Percentiles rank a stretch among this genome's conserved stretches.
Evolutionary conservation across 371 early-diverging fungal species (phyloP).

Genomic region (Apophysomyces elegans): DNA sequence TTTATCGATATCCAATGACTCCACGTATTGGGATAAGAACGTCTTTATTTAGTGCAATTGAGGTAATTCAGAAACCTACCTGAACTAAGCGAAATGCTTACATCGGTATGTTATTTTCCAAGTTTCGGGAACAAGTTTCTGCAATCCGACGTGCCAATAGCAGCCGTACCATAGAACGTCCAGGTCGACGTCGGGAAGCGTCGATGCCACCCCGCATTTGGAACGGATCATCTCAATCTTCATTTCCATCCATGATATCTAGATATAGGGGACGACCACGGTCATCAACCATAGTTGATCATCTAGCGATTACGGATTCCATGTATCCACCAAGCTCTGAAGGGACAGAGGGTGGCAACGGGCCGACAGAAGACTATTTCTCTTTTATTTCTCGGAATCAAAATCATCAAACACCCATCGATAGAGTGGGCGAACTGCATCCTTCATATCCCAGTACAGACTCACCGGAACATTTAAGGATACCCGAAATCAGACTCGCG

Average conservation of each 20-base stretch:
- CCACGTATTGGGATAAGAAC: conserved; percentile 51
- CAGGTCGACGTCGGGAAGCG: conserved; percentile 15
- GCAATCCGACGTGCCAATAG: conserved; percentile 40
- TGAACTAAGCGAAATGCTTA: not conserved
- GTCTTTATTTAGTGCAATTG: conserved; percentile 50
- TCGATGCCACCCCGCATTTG: conserved; percentile 14
- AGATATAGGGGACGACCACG: conserved; percentile 15
- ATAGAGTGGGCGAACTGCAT: conserved; percentile 3
- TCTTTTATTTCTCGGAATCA: conserved; percentile 30
- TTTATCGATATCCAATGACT: conserved; percentile 40
- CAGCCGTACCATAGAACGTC: conserved; percentile 19
- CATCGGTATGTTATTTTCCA: not conserved
- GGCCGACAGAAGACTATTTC: conserved; percentile 29
- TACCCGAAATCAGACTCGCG: conserved; percentile 23
- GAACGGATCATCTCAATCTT: not conserved
- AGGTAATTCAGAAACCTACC: conserved; percentile 24
- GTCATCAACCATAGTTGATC: conserved; percentile 17
- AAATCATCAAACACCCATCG: conserved; percentile 6
- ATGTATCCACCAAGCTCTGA: conserved; percentile 15
- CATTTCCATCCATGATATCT: not conserved
- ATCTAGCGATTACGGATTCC: conserved; percentile 1
- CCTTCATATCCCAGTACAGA: conserved; percentile 2
- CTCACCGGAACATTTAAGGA: not conserved
- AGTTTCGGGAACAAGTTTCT: conserved; percentile 47
- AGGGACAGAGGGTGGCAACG: conserved; percentile 18